Percentiles rank a stretch among this genome's conserved stretches.
These are phyloP conservation scores for Hibiscus tridactylites DNA, from an alignment of 345 rosid genomes.

Conservation along the genomic window DNA sequence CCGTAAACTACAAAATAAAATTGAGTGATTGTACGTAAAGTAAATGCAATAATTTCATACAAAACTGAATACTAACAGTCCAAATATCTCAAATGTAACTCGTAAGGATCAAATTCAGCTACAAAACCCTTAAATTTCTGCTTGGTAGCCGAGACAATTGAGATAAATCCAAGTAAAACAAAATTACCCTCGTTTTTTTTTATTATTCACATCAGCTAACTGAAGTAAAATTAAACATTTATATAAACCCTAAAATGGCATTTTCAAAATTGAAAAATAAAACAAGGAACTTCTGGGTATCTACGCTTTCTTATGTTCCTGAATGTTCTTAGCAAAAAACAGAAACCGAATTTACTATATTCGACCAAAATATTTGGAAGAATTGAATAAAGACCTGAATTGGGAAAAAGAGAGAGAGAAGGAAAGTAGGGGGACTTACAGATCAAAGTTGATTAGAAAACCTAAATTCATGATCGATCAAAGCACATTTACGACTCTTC, in stretches of 20 bases:
- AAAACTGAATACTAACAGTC: background rate
- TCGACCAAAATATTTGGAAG: background rate
- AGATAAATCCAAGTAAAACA: background rate
- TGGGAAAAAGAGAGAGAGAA: background rate
- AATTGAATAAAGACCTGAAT: background rate
- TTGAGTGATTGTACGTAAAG: too few species aligned
- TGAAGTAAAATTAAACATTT: background rate
- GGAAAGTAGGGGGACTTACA: constrained; percentile 20
- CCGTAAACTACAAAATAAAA: background rate
- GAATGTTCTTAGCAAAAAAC: constrained; percentile 1
- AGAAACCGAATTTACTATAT: background rate
- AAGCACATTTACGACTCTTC: background rate
- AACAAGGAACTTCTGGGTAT: background rate
- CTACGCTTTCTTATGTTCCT: background rate
- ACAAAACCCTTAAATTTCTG: background rate
- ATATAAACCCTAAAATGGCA: background rate
- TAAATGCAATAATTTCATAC: background rate
- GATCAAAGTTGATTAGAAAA: constrained; percentile 23
- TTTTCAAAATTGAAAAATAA: background rate
- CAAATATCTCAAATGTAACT: background rate
- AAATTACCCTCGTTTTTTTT: background rate
- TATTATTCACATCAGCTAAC: background rate
- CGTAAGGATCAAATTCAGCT: background rate
- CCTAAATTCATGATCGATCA: constrained; percentile 30
- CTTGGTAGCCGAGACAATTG: too few species aligned